phyloP scores from a whole-genome alignment of 768 basidiomycete species.

The Cyclocybe cylindracea region DNA sequence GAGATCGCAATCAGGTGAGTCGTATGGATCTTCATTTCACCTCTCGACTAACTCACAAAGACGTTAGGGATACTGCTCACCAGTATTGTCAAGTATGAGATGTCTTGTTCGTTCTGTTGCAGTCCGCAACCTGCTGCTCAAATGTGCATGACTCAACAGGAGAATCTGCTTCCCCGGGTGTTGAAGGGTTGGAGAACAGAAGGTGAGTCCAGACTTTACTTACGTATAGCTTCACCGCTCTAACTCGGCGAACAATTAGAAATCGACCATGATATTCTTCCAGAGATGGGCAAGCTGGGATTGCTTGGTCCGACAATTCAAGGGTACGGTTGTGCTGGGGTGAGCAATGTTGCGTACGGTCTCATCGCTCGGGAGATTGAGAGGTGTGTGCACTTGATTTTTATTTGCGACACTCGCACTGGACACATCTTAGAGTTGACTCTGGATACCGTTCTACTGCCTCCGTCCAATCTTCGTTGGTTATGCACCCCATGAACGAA shows the following conservation, averaged over 20 bases:
- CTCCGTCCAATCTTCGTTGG: conserved; percentile 94
- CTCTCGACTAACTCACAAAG: conserved; percentile 2
- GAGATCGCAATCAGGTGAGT: conserved; percentile 84
- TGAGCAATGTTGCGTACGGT: conserved; percentile 90
- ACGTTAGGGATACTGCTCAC: conserved; percentile 70
- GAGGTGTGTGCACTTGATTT: conserved; percentile 45
- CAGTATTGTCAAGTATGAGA: conserved; percentile 74
- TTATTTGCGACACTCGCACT: neutral
- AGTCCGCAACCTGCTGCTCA: neutral
- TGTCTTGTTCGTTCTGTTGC: no score
- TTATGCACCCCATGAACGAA: conserved; percentile 92
- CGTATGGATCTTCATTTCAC: neutral
- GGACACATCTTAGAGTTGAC: conserved; percentile 63
- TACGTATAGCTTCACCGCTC: neutral
- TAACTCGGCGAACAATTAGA: conserved; percentile 40
- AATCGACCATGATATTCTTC: conserved; percentile 74
- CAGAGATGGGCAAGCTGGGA: conserved; percentile 92
- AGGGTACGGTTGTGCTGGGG: conserved; percentile 94
- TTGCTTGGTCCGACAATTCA: conserved; percentile 90
- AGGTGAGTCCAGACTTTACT: conserved; percentile 41
- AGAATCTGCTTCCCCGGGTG: conserved; percentile 86
- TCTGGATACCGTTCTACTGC: conserved; percentile 95
- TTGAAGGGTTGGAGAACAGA: conserved; percentile 87
- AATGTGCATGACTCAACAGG: conserved; percentile 40
- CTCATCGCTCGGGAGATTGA: conserved; percentile 94